Base-by-base conservation (phyloP, 805 yeast genomes). In the Saccharomycopsis capsularis region DNA sequence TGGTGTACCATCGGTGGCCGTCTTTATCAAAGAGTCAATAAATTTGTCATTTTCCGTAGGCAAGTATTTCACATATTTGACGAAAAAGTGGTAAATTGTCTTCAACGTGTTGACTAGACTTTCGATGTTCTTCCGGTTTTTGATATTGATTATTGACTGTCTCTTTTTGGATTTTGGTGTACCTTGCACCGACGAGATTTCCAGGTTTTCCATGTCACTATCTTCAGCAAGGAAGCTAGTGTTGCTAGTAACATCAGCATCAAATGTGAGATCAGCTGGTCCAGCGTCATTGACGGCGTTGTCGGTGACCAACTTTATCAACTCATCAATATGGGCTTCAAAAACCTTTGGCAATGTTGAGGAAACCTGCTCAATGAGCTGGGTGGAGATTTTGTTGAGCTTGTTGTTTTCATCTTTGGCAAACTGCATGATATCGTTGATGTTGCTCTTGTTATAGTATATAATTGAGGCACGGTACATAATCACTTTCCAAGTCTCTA, bases 391-490 rank as follows among this genome's bases (percentile, higher is more conserved):
- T 4, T 62, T 44, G 37, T 59, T 55, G 55, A 67, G 58, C 11
- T 62, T 56, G 41, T 62, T 59, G 4, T 56, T 46, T 2, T 62
- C 43, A 44, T 74, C 68, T 47, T 68, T 71, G 4, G 76, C 65
- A 32, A 69, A 57, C 18, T 65, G 70, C n/a, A 85, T 63, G 3
- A 85, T 63, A 16, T 76, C 69, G 0, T 74, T 63, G 18, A 87
- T 68, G 57, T 79, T 84, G 19, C 86, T 75, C 56, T 75, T 74
- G 65, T 87, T 89, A 63, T 74, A 83, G 21, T 82, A 59, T 2
- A 83, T 63, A 29, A 75, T 69, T 0, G 90, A 73, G 0, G 82
- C 63, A 54, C 95, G 70, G 56, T 78, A 81, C 32, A 85, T 57
- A 23, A 88, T 58, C 2, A 83, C 63, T 55, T 78, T 75, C 51